A percentile compares a stretch with the other conserved stretches of the same genome.
Conservation (phyloP, 2,329 filamentous ascomycete species). For the Pseudogymnoascus pannorum region DNA sequence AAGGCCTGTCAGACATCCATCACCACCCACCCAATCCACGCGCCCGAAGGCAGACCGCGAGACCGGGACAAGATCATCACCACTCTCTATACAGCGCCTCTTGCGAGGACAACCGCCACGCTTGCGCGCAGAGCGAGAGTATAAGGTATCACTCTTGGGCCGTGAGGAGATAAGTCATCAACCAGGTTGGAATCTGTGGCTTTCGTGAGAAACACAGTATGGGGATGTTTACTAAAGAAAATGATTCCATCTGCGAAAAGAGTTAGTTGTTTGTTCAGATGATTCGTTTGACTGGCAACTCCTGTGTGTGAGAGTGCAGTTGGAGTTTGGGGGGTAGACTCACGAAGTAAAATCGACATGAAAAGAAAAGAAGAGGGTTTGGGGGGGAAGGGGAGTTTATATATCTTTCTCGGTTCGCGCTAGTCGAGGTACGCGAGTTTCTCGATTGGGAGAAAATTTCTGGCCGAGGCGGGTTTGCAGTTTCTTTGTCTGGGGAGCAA, state of each 20-base stretch:
- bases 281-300: too few species aligned
- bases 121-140: constrained; percentile 55
- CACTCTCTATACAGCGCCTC: constrained; percentile 68
- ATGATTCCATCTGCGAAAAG: constrained; percentile 71
- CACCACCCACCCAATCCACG: constrained; percentile 70
- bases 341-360: constrained; percentile 1
- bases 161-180: constrained; percentile 87
- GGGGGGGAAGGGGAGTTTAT: neutral
- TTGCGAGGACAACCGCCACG: constrained; percentile 44
- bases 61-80: constrained; percentile 89
- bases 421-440: neutral
- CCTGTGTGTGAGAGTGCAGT: too few species aligned
- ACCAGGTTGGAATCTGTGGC: constrained; percentile 93
- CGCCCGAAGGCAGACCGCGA: constrained; percentile 68
- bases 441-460: neutral
- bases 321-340: neutral
- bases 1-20: constrained; percentile 81
- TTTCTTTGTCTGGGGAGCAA: neutral
- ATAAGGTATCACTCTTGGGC: constrained; percentile 77
- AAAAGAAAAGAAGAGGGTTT: neutral
- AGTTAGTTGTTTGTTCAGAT: too few species aligned
- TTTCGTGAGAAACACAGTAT: constrained; percentile 85
- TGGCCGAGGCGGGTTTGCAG: neutral
- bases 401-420: neutral
- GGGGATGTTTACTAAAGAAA: constrained; percentile 96